These are phyloP conservation scores for Logfia minima DNA, from an alignment of 129 eudicot species.

Conservation along the genomic window DNA sequence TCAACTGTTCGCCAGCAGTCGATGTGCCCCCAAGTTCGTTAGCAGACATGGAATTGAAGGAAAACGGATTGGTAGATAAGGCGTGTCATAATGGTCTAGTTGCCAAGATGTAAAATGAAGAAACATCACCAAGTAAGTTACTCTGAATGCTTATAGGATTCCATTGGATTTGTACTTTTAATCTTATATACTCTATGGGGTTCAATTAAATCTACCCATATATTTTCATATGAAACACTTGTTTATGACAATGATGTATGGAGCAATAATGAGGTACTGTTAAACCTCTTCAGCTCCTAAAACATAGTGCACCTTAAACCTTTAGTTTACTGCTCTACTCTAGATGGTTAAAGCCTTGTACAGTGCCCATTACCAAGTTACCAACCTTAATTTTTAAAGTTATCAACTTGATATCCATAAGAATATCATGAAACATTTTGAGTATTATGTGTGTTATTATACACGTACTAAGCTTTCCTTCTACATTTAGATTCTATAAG, in stretches of 20 bases:
- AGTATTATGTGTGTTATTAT: too few species aligned
- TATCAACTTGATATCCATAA: too few species aligned
- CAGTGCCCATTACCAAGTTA: conserved; percentile 1
- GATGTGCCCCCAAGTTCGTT: conserved; percentile 61
- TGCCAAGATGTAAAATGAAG: conserved; percentile 46
- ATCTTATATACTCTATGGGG: neutral
- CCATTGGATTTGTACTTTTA: neutral
- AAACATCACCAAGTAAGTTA: conserved; percentile 2
- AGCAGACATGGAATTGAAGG: conserved; percentile 50
- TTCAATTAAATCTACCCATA: neutral
- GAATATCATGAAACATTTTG: too few species aligned
- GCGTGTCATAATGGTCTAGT: conserved; percentile 47
- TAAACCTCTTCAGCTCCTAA: neutral
- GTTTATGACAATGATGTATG: neutral
- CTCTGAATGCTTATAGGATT: neutral
- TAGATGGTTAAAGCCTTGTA: neutral
- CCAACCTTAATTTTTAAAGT: neutral
- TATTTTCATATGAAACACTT: neutral
- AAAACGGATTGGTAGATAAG: conserved; percentile 50
- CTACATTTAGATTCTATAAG: too few species aligned
- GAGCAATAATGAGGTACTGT: neutral
- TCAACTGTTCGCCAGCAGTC: conserved; percentile 68
- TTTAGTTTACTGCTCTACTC: neutral
- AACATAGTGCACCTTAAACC: neutral
- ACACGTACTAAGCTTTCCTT: too few species aligned